phyloP scores from a whole-genome alignment of 257 asterid species.

The Nicotiana noctiflora region DNA sequence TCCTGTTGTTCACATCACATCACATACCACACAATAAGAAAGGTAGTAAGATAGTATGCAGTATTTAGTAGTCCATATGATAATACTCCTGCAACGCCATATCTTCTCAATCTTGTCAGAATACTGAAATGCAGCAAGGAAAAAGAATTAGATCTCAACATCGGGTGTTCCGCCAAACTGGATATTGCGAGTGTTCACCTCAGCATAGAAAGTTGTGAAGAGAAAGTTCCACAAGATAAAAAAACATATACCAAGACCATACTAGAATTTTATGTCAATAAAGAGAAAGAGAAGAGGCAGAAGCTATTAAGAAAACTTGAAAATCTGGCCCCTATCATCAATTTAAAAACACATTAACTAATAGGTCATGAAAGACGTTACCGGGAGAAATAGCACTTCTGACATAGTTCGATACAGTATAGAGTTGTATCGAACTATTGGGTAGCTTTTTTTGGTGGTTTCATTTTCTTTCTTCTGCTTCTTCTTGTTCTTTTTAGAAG shows the following conservation, averaged over 20 bases:
- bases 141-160: slow-evolving; percentile 24
- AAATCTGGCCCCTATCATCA: neutral
- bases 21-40: slow-evolving; percentile 80
- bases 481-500: too few species aligned
- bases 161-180: neutral
- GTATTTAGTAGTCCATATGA: slow-evolving; percentile 88
- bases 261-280: neutral
- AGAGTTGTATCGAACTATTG: too few species aligned
- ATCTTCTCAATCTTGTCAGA: slow-evolving; percentile 63
- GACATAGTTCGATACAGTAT: too few species aligned
- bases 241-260: neutral
- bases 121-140: slow-evolving; percentile 39
- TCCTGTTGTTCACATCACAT: neutral
- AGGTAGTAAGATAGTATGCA: slow-evolving; percentile 74
- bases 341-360: neutral
- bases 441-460: too few species aligned
- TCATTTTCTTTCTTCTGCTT: too few species aligned
- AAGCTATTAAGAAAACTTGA: neutral
- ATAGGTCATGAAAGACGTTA: neutral
- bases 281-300: neutral
- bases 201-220: neutral
- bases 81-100: slow-evolving; percentile 73
- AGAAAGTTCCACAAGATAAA: neutral
- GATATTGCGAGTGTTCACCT: neutral
- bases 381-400: too few species aligned